Conservation (phyloP, 495 filamentous ascomycete species). For the Penicillium simplicissimum region DNA sequence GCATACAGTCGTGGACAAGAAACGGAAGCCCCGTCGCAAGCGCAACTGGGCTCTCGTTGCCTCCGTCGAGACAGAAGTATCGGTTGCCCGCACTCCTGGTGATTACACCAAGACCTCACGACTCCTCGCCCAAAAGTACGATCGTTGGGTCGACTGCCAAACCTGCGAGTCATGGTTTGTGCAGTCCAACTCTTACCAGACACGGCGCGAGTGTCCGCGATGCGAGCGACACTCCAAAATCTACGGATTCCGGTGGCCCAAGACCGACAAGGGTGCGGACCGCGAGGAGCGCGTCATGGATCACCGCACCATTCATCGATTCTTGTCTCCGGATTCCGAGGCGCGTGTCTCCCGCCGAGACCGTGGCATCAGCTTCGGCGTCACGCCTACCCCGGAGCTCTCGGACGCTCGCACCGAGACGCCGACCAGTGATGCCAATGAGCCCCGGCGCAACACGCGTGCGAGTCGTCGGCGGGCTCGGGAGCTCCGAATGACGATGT, state of each 20-base stretch:
- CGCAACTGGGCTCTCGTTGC: slow-evolving; percentile 37
- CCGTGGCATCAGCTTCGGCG: slow-evolving; percentile 41
- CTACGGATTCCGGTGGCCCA: slow-evolving; percentile 94
- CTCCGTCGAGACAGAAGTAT: slow-evolving; percentile 46
- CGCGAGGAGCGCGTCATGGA: slow-evolving; percentile 75
- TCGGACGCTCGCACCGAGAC: slow-evolving; percentile 44
- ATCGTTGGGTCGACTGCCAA: slow-evolving; percentile 83
- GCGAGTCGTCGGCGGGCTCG: slow-evolving; percentile 40
- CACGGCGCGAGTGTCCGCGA: slow-evolving; percentile 78
- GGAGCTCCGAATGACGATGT: slow-evolving; percentile 44
- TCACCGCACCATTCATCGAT: slow-evolving; percentile 70
- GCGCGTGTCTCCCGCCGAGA: slow-evolving; percentile 52
- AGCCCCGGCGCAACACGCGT: slow-evolving; percentile 37
- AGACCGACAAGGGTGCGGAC: slow-evolving; percentile 83
- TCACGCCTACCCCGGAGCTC: slow-evolving; percentile 41
- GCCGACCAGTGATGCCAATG: slow-evolving; percentile 36
- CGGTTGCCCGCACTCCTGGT: slow-evolving; percentile 59
- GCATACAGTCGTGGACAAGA: slow-evolving; percentile 16
- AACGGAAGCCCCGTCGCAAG: slow-evolving; percentile 22
- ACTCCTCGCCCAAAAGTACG: slow-evolving; percentile 70
- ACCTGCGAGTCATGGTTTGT: slow-evolving; percentile 81
- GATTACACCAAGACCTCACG: slow-evolving; percentile 76
- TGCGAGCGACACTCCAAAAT: slow-evolving; percentile 96
- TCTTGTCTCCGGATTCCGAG: slow-evolving; percentile 67
- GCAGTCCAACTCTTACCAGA: slow-evolving; percentile 82